Conservation (phyloP, 805 yeast genomes). For the Lipomyces starkeyi region DNA sequence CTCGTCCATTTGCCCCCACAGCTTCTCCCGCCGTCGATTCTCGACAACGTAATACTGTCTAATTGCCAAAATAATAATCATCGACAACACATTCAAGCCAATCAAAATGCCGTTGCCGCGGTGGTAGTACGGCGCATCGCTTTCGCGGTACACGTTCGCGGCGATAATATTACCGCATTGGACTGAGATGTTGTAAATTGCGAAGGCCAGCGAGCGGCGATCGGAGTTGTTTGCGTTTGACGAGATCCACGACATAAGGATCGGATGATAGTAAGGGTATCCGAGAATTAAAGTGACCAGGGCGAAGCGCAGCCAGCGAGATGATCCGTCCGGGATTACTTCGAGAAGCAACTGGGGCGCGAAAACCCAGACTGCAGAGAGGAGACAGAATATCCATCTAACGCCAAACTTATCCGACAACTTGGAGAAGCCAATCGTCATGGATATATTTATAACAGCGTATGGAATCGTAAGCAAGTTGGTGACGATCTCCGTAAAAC, state of each 20-base stretch:
- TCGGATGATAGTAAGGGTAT: constrained; percentile 58
- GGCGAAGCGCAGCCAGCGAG: constrained; percentile 34
- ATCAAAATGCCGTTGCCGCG: constrained; percentile 57
- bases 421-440: constrained; percentile 41
- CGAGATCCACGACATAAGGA: constrained; percentile 65
- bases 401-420: constrained; percentile 25
- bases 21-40: constrained; percentile 48
- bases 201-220: constrained; percentile 66
- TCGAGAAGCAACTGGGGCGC: constrained; percentile 40
- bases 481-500: constrained; percentile 57
- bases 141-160: constrained; percentile 60
- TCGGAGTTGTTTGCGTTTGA: constrained; percentile 65
- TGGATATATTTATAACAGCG: constrained; percentile 42
- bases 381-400: constrained; percentile 34
- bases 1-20: constrained; percentile 58
- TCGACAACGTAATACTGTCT: constrained; percentile 45
- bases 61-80: constrained; percentile 37
- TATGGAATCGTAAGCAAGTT: constrained; percentile 62
- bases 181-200: constrained; percentile 67
- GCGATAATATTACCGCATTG: constrained; percentile 63
- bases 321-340: constrained; percentile 22
- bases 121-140: constrained; percentile 65
- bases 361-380: constrained; percentile 34
- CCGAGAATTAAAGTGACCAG: constrained; percentile 48
- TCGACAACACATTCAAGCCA: constrained; percentile 39